Percentiles rank a stretch among this genome's conserved stretches.
Conservation (phyloP, 345 rosid species). For the Excoecaria cochinchinensis region DNA sequence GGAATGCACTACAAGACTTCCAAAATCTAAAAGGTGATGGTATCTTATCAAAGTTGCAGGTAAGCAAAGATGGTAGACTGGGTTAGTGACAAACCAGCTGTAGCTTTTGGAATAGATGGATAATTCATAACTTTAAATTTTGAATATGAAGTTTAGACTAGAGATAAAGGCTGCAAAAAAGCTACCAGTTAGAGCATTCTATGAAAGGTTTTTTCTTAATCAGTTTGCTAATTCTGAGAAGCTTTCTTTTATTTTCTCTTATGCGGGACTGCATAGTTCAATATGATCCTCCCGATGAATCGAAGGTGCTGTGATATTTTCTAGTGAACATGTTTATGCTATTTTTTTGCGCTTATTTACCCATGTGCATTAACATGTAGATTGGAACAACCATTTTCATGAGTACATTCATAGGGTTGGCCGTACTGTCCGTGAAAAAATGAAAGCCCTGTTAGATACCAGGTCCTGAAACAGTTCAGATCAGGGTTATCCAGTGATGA, state of each 20-base stretch:
- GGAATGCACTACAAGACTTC: background rate
- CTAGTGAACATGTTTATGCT: background rate
- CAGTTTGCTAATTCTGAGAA: background rate
- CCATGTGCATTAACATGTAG: slow-evolving; percentile 4
- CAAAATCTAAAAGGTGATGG: background rate
- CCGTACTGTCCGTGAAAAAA: slow-evolving; percentile 98
- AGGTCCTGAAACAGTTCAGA: too few species aligned
- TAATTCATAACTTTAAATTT: background rate
- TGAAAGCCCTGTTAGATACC: too few species aligned
- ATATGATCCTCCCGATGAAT: slow-evolving; percentile 98
- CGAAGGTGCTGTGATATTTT: slow-evolving; percentile 56
- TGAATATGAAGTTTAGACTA: background rate
- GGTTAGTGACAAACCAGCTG: background rate
- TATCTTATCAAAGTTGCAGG: background rate
- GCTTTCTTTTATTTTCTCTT: slow-evolving; percentile 7
- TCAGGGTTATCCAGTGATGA: too few species aligned
- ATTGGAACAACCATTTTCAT: slow-evolving; percentile 39
- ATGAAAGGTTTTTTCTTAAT: background rate
- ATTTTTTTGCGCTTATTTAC: background rate
- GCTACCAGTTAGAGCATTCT: background rate
- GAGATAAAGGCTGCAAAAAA: background rate
- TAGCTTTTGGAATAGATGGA: background rate
- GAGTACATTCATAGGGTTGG: slow-evolving; percentile 99
- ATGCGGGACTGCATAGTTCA: slow-evolving; percentile 96
- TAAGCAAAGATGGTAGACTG: background rate